phyloP scores from a whole-genome alignment of 192 early-diverging fungal species.

The Phycomyces nitens region DNA sequence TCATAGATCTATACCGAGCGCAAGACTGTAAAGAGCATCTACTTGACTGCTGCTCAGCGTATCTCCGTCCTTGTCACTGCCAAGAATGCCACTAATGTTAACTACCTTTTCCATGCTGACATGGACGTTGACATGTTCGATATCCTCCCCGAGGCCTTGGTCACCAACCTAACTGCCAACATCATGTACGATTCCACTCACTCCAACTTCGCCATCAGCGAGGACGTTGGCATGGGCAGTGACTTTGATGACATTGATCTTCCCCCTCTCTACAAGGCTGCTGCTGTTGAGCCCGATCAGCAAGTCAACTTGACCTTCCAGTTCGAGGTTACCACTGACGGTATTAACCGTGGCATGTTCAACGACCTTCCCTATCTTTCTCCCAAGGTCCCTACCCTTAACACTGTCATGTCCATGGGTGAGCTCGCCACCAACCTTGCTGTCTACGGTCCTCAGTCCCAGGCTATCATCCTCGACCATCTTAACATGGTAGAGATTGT shows the following conservation, averaged over 20 bases:
- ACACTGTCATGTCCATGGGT: slow-evolving; percentile 62
- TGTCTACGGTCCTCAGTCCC: slow-evolving; percentile 64
- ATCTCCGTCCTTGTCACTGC: slow-evolving; percentile 78
- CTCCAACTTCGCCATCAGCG: slow-evolving; percentile 19
- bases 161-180: slow-evolving; percentile 53
- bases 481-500: slow-evolving; percentile 65
- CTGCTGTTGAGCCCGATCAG: slow-evolving; percentile 44
- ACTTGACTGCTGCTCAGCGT: slow-evolving; percentile 72
- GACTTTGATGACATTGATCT: slow-evolving; percentile 55
- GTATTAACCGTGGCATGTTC: slow-evolving; percentile 78
- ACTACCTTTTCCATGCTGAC: slow-evolving; percentile 72
- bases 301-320: slow-evolving; percentile 52
- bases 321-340: slow-evolving; percentile 66
- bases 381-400: slow-evolving; percentile 63
- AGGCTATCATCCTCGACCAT: slow-evolving; percentile 60
- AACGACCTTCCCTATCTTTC: slow-evolving; percentile 67
- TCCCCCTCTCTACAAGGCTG: slow-evolving; percentile 43
- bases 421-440: slow-evolving; percentile 40
- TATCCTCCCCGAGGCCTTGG: slow-evolving; percentile 50
- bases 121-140: slow-evolving; percentile 81
- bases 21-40: slow-evolving; percentile 49
- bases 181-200: slow-evolving; percentile 47
- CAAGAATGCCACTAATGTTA: slow-evolving; percentile 50
- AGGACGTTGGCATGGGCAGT: slow-evolving; percentile 38
- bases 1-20: slow-evolving; percentile 41